Percentiles rank a stretch among this genome's conserved stretches.
Conservation (phyloP, 257 asterid genomes). For the Verbascum thapsus region DNA sequence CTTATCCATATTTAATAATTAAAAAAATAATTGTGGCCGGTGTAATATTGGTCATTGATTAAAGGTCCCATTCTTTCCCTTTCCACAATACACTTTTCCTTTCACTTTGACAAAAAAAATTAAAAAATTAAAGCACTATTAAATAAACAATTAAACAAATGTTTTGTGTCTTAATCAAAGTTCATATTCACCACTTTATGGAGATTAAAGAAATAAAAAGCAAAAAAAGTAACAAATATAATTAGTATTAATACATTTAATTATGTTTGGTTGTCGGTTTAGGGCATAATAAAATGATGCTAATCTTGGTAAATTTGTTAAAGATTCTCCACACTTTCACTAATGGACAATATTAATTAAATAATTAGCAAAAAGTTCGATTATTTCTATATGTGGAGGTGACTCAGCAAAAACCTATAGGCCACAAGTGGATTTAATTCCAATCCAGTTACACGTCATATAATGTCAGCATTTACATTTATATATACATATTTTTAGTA, state of each 20-base stretch:
- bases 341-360: neutral
- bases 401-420: too few relatives aligned
- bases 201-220: conserved; percentile 17
- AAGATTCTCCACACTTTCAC: too few relatives aligned
- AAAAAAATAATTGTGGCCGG: neutral
- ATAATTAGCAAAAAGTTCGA: neutral
- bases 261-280: too few relatives aligned
- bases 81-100: conserved; percentile 29
- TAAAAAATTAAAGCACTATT: conserved; percentile 18
- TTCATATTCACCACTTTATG: conserved; percentile 9
- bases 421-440: conserved; percentile 34
- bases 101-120: neutral
- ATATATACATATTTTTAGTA: too few relatives aligned
- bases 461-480: too few relatives aligned
- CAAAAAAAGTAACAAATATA: conserved; percentile 19
- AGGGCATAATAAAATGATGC: conserved; percentile 15
- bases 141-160: conserved; percentile 15
- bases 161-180: conserved; percentile 28
- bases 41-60: conserved; percentile 5
- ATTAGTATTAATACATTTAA: neutral
- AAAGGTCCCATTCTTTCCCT: conserved; percentile 16
- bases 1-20: conserved; percentile 17
- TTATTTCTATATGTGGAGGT: conserved; percentile 28
- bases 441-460: conserved; percentile 33
- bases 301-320: too few relatives aligned